Conservation (phyloP, 1,284 basidiomycete species). For the Ganoderma sinense region DNA sequence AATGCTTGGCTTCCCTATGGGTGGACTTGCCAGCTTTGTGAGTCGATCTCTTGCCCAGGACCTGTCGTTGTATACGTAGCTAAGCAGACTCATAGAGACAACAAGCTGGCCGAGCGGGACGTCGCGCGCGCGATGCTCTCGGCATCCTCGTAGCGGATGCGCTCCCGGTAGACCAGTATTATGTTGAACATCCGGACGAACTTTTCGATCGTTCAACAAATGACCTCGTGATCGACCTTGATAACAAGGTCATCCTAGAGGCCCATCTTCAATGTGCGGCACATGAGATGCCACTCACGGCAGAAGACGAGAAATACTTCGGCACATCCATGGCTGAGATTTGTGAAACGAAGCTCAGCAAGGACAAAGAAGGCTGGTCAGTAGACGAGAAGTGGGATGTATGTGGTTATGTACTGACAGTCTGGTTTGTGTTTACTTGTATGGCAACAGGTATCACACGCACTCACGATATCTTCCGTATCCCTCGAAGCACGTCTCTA, state of each 20-base stretch:
- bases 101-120: constrained; percentile 90
- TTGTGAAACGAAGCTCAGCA: constrained; percentile 62
- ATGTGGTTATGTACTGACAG: neutral
- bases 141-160: constrained; percentile 80
- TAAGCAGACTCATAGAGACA: constrained; percentile 61
- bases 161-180: constrained; percentile 83
- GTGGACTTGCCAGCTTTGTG: constrained; percentile 76
- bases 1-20: constrained; percentile 88
- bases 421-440: neutral
- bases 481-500: constrained; percentile 77
- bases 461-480: constrained; percentile 82
- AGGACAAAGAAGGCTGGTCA: constrained; percentile 78
- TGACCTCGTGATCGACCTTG: constrained; percentile 77
- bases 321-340: constrained; percentile 64
- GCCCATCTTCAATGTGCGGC: constrained; percentile 91
- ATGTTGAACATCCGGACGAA: constrained; percentile 74
- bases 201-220: constrained; percentile 70
- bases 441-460: constrained; percentile 74
- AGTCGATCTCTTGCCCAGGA: constrained; percentile 34
- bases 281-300: constrained; percentile 83
- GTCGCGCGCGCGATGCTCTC: constrained; percentile 85
- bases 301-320: constrained; percentile 78
- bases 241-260: constrained; percentile 82
- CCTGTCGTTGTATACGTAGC: neutral
- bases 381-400: constrained; percentile 22